These are phyloP conservation scores for Trametes meyenii DNA, from an alignment of 768 basidiomycete genomes.

Conservation along the genomic window DNA sequence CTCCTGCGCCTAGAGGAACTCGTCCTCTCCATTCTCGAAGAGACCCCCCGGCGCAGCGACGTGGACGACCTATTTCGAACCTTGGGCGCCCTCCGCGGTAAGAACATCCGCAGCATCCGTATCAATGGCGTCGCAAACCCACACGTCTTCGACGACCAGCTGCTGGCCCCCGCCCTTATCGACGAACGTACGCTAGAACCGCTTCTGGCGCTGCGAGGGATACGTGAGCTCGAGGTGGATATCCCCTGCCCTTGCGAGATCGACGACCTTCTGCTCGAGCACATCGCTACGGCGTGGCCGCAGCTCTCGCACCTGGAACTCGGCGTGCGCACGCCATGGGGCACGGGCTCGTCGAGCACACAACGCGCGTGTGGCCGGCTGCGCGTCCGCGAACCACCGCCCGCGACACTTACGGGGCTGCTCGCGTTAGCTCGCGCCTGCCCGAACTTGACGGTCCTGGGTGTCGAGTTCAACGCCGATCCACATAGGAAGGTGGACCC, in stretches of 20 bases:
- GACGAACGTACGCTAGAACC: neutral
- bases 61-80: too few relatives aligned
- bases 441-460: neutral
- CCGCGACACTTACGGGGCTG: neutral
- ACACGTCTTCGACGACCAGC: too few relatives aligned
- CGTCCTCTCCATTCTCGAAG: too few relatives aligned
- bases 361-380: neutral
- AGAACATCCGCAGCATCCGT: too few relatives aligned
- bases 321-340: neutral
- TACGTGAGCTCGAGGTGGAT: neutral
- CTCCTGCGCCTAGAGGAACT: too few relatives aligned
- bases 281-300: slow-evolving; percentile 7
- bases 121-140: too few relatives aligned
- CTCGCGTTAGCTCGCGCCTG: neutral
- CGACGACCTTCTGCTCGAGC: neutral
- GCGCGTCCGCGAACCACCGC: too few relatives aligned
- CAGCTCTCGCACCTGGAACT: neutral
- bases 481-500: neutral
- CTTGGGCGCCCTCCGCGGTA: too few relatives aligned
- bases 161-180: neutral
- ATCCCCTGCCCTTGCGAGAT: slow-evolving; percentile 3
- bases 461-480: neutral
- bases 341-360: neutral
- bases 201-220: neutral
- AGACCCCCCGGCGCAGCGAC: too few relatives aligned